Evolutionary conservation across 2,329 filamentous ascomycete genomes (phyloP), one percentile per base, ranked within the genome.

Genomic region (Penicillium sp.): DNA sequence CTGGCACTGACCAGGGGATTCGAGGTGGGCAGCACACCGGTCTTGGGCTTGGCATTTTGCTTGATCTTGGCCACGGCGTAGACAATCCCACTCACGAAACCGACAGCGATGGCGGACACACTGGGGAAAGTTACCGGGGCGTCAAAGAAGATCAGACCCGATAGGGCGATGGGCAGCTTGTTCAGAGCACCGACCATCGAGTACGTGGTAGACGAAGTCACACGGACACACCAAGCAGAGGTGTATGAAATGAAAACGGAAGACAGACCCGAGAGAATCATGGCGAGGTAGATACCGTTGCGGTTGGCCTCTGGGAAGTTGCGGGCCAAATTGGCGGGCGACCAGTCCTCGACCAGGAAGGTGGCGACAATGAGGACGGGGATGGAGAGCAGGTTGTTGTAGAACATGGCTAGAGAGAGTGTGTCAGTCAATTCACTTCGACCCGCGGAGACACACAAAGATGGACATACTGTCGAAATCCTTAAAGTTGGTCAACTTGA

Each of bases 171-270:
- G 28, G 92, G 92, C 20, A 98, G 81, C 75, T 98, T 98, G 77
- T 98, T 98, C 57, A 98, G 75, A 12, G 90, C 87, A 46, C 92
- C 92, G 39, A 96, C 92, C 90, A 98, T 96, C 18, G 86, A 94
- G 73, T 96, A 98, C 2, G 92, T 98, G 6, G 92, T 98, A 12
- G 89, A 95, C 0, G 89, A 94, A 6, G 92, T 96, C 49, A 95
- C 85, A 51, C 92, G 89, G 48, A 98, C 93, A 62, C 92, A 96
- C 92, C 92, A 98, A 25, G 92, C 92, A 11, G 90, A 95, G 60
- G 88, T 93, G 76, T 98, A 98, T n/a, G 90, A 96, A 66, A 98
- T 98, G 70, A 95, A 95, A 59, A 96, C 89, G 34, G 89, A 85
- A 23, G 82, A 89, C 37, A 95, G 74, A 43, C 92, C 92, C 4